These are phyloP conservation scores for Xylariales sp. DNA, from an alignment of 2,329 filamentous ascomycete genomes.

Conservation along the genomic window DNA sequence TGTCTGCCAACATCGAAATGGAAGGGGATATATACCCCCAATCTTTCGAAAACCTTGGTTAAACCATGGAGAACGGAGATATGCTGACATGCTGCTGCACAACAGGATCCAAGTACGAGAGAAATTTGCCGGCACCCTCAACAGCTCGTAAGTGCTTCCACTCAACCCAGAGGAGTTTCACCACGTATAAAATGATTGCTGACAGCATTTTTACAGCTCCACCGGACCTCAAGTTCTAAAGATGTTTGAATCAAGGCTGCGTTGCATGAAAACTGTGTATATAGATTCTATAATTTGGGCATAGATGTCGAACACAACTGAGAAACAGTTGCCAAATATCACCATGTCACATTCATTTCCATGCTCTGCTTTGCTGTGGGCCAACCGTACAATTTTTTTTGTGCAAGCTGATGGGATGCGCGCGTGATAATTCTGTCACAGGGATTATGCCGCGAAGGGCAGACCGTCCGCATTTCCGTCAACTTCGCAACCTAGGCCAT, in stretches of 20 bases:
- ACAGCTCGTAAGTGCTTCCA: constrained; percentile 67
- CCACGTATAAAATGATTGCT: constrained; percentile 10
- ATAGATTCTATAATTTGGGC: constrained; percentile 23
- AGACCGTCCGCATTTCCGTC: too few relatives aligned
- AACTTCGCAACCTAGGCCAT: too few relatives aligned
- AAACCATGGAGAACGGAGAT: not conserved
- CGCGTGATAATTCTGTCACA: too few relatives aligned
- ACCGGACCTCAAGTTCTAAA: constrained; percentile 44
- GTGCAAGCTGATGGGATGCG: too few relatives aligned
- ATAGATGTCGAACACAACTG: constrained; percentile 9
- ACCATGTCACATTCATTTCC: too few relatives aligned
- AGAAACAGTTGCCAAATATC: constrained; percentile 7
- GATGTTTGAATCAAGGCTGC: constrained; percentile 5
- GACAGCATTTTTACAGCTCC: constrained; percentile 35
- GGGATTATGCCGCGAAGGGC: too few relatives aligned
- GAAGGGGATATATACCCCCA: too few relatives aligned
- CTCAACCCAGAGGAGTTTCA: not conserved
- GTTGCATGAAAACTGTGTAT: constrained; percentile 25
- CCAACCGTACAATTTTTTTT: too few relatives aligned
- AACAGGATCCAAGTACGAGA: constrained; percentile 89
- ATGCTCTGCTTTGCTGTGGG: too few relatives aligned
- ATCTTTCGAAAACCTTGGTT: too few relatives aligned
- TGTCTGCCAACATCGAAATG: constrained; percentile 9
- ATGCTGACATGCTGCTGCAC: constrained; percentile 1
- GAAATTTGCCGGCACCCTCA: constrained; percentile 78